These are phyloP conservation scores for Lasiosphaeria ovina DNA, from an alignment of 495 filamentous ascomycete genomes.

Conservation along the genomic window DNA sequence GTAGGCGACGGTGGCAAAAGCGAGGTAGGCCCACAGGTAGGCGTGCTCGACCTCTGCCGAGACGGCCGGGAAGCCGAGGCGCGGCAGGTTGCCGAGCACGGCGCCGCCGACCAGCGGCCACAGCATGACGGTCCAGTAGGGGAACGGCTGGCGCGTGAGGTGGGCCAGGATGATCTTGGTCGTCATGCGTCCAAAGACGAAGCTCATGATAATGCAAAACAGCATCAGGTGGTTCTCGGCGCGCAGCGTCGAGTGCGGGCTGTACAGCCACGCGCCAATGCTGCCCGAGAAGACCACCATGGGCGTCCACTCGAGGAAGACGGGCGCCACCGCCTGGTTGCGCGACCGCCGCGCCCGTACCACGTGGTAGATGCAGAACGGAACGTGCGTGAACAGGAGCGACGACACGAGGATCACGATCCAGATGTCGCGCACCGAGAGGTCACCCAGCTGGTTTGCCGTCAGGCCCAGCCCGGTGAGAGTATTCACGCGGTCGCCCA, in stretches of 20 bases:
- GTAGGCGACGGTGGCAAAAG: slow-evolving; percentile 79
- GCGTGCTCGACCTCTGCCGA: slow-evolving; percentile 64
- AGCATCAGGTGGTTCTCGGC: slow-evolving; percentile 81
- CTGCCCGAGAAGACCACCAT: slow-evolving; percentile 75
- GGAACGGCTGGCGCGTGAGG: slow-evolving; percentile 88
- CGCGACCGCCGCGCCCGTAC: slow-evolving; percentile 67
- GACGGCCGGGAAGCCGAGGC: slow-evolving; percentile 63
- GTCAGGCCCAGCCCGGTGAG: slow-evolving; percentile 39
- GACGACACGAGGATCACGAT: slow-evolving; percentile 68
- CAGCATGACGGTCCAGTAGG: slow-evolving; percentile 92
- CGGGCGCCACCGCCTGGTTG: slow-evolving; percentile 72
- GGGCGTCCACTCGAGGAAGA: slow-evolving; percentile 93
- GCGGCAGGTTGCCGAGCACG: slow-evolving; percentile 76
- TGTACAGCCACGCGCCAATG: slow-evolving; percentile 80
- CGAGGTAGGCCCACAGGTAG: slow-evolving; percentile 80
- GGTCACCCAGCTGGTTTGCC: slow-evolving; percentile 57
- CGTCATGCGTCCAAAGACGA: slow-evolving; percentile 99
- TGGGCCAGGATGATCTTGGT: slow-evolving; percentile 99
- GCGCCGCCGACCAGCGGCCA: slow-evolving; percentile 82
- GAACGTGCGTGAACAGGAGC: slow-evolving; percentile 79
- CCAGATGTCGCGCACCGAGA: slow-evolving; percentile 83
- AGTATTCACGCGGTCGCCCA: slow-evolving; percentile 51
- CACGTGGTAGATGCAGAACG: slow-evolving; percentile 78
- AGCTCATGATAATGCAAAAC: slow-evolving; percentile 89
- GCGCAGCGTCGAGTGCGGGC: slow-evolving; percentile 76